Base-by-base conservation (phyloP, 2,329 filamentous ascomycete species). In the Botryotinia convoluta region DNA sequence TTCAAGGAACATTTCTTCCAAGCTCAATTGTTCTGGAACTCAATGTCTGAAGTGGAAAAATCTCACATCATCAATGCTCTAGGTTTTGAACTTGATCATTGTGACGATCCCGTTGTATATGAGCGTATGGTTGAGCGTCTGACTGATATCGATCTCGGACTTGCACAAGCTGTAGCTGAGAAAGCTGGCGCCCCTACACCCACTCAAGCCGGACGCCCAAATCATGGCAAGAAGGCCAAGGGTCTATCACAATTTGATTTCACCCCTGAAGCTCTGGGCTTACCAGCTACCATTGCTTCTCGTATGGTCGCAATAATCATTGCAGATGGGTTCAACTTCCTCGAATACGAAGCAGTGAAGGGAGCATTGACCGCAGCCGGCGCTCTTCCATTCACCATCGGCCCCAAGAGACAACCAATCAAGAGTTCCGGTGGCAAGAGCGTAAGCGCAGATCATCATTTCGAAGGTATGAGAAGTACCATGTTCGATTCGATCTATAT, bases 1-100 rank as follows among this genome's bases (percentile, higher is more conserved):
- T 95, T 95, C 85, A 87, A 86, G 76, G 92, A 96, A 75, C 92
- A 95, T 80, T 89, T 88, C 82, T 90, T 87, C 68, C 93, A 96
- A 81, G 92, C 93, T 0, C 92, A 95, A 80, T 84, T 95, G 2
- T 96, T 96, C 84, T 95, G 90, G 84, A 95, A 95, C 84, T 94
- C 91, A 26, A 82, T 95, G 77, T 88, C 89, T 0, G 83, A 86
- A 0, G 84, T 89, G 5, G 93, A 95, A 82, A 90, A 92, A 82
- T 79, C 79, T 20, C 91, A 93, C 79, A 82, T 92, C 26, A 83
- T 84, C 42, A 84, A 83, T 51, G 89, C 91, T 0, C 85, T 93
- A 18, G 84, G 85, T 4, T 94, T 93, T 78, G 92, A 93, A 82
- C 84, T 96, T 1, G 92, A 94, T 79, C 93, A 95, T 81, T 96